Base-by-base conservation (phyloP, 306 rosid species). In the Corylus heterophylla region DNA sequence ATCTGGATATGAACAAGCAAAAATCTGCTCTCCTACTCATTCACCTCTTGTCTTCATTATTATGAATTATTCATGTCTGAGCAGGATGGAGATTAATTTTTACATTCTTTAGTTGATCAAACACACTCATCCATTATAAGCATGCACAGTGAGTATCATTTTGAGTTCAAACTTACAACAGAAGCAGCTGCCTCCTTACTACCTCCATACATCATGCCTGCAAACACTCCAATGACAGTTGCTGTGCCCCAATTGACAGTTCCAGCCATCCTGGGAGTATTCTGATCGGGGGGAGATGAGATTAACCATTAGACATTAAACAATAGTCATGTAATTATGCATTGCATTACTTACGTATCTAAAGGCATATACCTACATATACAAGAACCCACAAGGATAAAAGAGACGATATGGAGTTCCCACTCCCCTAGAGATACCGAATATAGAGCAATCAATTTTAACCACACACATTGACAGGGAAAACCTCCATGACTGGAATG, bases 151-250 rank as follows among this genome's bases (percentile, higher is more conserved):
- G 4, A 78, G 78, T 78, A 81, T 76, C n/a, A 29, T 67, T 67
- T 61, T 68, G 6, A 31, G 74, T 45, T 77, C 17, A 79, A 85
- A 85, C 97, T 91, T 80, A 95, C 99, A 83, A 91, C 96, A 54
- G 96, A 93, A 77, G 98, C 94, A 79, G 96, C 69, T 17, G 99
- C 99, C 85, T 93, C 98, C 85, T 84, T 95, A 92, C 99, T 95
- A 50, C 98, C 98, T 1, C 99, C 99, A 66, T 95, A 93, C 50
- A 95, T 70, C 94, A 95, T 85, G 74, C 99, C 99, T 27, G 98
- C 96, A 90, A 93, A 93, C 16, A 95, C 86, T 66, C 88, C 96
- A 74, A 93, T 59, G n/a, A 92, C 91, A 64, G 98, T 95, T 29
- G 98, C 89, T 54, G 98, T 82, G 76, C 97, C 97, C 99, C 98